phyloP scores from a whole-genome alignment of 495 filamentous ascomycete genomes.

The Neurospora africana region DNA sequence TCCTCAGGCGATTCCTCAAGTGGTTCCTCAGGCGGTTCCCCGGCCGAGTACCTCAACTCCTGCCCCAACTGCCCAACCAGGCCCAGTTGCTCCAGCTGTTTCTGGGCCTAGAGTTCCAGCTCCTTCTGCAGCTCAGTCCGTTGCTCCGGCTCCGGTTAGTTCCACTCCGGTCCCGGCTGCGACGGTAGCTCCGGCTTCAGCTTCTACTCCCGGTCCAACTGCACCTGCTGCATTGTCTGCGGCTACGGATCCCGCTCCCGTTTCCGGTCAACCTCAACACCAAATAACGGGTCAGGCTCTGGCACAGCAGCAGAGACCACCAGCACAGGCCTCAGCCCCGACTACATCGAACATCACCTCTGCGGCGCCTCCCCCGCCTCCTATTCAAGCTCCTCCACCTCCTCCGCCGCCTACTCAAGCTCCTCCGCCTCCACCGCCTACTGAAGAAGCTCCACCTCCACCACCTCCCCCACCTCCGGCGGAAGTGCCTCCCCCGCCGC shows the following conservation, averaged over 20 bases:
- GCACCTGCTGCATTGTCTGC: background rate
- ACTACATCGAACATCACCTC: background rate
- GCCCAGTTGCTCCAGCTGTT: background rate
- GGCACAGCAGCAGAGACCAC: background rate
- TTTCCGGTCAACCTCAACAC: background rate
- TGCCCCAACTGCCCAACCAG: background rate
- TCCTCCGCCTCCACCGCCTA: background rate
- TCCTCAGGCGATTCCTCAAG: background rate
- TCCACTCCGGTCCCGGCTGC: background rate
- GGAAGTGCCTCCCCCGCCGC: background rate
- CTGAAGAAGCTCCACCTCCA: background rate
- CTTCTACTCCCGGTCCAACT: background rate
- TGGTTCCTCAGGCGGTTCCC: background rate
- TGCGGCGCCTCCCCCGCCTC: background rate
- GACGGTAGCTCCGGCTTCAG: background rate
- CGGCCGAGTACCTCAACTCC: background rate
- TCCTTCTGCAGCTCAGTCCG: background rate
- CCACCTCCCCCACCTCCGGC: background rate
- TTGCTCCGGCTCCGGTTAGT: background rate
- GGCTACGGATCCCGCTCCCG: background rate
- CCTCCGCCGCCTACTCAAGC: background rate
- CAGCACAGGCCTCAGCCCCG: background rate
- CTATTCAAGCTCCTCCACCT: background rate
- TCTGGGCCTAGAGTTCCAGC: background rate
- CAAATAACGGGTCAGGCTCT: background rate